Base-by-base conservation (phyloP, 805 yeast species). In the Candida bentonensis region DNA sequence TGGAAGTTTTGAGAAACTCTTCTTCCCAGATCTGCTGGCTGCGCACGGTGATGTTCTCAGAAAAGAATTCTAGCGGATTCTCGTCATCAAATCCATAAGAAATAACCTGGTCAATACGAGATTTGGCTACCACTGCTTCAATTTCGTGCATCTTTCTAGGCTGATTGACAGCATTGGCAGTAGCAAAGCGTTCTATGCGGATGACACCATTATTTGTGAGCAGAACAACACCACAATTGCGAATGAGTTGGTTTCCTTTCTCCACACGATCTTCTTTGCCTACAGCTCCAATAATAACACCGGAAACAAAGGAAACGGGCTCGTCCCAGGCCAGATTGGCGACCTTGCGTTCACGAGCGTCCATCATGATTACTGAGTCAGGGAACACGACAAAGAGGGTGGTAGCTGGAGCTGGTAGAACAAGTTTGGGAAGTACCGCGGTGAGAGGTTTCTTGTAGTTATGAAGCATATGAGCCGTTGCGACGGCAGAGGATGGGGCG, bases 21-120 rank as follows among this genome's bases (percentile, higher is more conserved):
- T 50, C 48, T 48, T 73, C 76, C 21, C 77, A 57, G 23, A 70
- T 76, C 2, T 58, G 53, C 2, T 56, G 47, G 25, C 70, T 69
- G 45, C 76, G 60, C 5, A 69, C 68, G 2, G 74, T 61, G 15
- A 67, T 71, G 2, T 57, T 54, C 33, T 52, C 44, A 15, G 58
- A 69, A 56, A 60, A 67, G 52, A 76, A 75, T 17, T 66, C 65
- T 21, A 76, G 55, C 11, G 78, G 76, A 46, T 66, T 72, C 17
- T 59, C 54, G 1, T 55, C 53, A 9, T 62, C 51, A 13, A 56
- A 62, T 1, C 75, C 72, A 50, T 74, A 82, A 53, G 78, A 79
- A 1, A 86, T 73, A 0, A 86, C 94, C 60, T 87, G 96, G 50
- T 81, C 89, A 22, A 88, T 74, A 53, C 78, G 88, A 0, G 84